These are phyloP conservation scores for Hordeum vulgare DNA, from an alignment of 176 grass and related monocot genomes.

Conservation along the genomic window MorexV3_pseudomolecules_assembly NC_058519.1:368373761-368374260, in stretches of 20 bases:
- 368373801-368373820: not conserved
- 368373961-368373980: not conserved
- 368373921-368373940: conserved; percentile 18
- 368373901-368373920: not conserved
- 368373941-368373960: conserved; percentile 16
- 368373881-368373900: conserved; percentile 25
- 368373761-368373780: no score
- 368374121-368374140: not conserved
- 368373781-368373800: not conserved
- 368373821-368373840: not conserved
- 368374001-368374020: conserved; percentile 19
- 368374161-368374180: not conserved
- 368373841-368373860: conserved; percentile 12
- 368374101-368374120: not conserved
- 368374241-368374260: conserved; percentile 46
- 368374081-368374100: conserved; percentile 7
- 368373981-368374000: not conserved
- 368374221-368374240: conserved; percentile 6
- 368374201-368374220: conserved; percentile 13
- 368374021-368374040: conserved; percentile 7
- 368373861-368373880: conserved; percentile 15
- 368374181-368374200: conserved; percentile 15
- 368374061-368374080: conserved; percentile 28
- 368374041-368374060: conserved; percentile 5
- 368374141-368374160: not conserved